Base-by-base conservation (phyloP, 129 eudicot genomes). In the Escallonia herrerae region DNA sequence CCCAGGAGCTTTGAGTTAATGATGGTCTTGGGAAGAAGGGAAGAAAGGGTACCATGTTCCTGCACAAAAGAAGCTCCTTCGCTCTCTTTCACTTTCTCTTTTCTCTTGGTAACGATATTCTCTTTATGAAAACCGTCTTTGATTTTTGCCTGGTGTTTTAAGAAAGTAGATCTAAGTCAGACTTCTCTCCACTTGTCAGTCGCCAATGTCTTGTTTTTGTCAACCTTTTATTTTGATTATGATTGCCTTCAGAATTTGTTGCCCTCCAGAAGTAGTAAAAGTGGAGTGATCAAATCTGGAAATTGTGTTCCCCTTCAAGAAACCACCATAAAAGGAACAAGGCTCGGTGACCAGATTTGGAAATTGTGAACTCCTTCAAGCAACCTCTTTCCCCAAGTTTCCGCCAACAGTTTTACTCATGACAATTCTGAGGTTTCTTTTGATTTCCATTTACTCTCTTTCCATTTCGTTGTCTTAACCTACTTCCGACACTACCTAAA, bases 131-230 rank as follows among this genome's bases (percentile, higher is more conserved):
- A 56, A 13, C 71, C 52, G 39, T 59, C 48, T 40, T 78, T 81
- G 83, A 75, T 65, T 59, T 78, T 82, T 70, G 75, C 58, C 67
- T 60, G 54, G 71, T 72, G 68, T 76, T 67, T n/a, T n/a, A 39
- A 40, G 44, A 2, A 13, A 61, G 63, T 33, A 73, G 63, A 76
- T 64, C 76, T 74, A 57, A 74, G 80, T 78, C 80, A 81, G 87
- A 65, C 62, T 43, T 50, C 11, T 5, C 53, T 13, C 9, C 71
- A 48, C 70, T 10, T 53, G 40, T 12, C 71, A 75, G 60, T 48
- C 70, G 14, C 68, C 74, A 60, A 47, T 74, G 87, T 78, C 73
- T 74, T 69, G 83, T 75, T 64, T 66, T 49, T 77, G 76, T 82
- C 87, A 74, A 74, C 66, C 71, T 68, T 56, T 72, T 41, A n/a